A percentile compares a stretch with the other conserved stretches of the same genome.
Conservation (phyloP, 371 early-diverging fungal genomes). For the Mucor indicus region DNA sequence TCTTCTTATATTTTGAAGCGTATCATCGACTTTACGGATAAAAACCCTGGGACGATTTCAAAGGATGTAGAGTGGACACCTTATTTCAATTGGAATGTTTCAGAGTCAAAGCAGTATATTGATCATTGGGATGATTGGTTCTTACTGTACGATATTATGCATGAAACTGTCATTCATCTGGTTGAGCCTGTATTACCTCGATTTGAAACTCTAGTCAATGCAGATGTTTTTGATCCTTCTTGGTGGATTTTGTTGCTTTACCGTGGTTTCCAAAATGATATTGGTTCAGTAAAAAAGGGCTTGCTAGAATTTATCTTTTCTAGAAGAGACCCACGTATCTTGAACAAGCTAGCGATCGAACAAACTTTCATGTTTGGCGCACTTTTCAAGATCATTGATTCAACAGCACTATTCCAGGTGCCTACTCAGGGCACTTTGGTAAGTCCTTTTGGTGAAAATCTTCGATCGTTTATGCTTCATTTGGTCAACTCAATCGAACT, state of each 20-base stretch:
- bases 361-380: slow-evolving; percentile 42
- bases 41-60: slow-evolving; percentile 11
- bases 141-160: slow-evolving; percentile 54
- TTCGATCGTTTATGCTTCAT: slow-evolving; percentile 26
- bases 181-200: slow-evolving; percentile 48
- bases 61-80: slow-evolving; percentile 28
- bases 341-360: slow-evolving; percentile 27
- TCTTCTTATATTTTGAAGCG: slow-evolving; percentile 42
- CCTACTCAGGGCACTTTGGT: slow-evolving; percentile 41
- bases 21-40: slow-evolving; percentile 36
- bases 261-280: slow-evolving; percentile 45
- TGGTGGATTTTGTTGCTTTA: slow-evolving; percentile 47
- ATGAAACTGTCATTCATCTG: slow-evolving; percentile 53
- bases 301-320: slow-evolving; percentile 40
- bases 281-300: slow-evolving; percentile 33
- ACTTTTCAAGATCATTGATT: slow-evolving; percentile 33
- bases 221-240: slow-evolving; percentile 28
- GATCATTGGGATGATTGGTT: slow-evolving; percentile 60
- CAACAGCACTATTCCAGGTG: slow-evolving; percentile 31
- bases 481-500: slow-evolving; percentile 8
- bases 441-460: slow-evolving; percentile 46
- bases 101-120: slow-evolving; percentile 17
- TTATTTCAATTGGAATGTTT: slow-evolving; percentile 35
- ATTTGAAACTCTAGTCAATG: slow-evolving; percentile 29
- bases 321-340: slow-evolving; percentile 16